phyloP scores from a whole-genome alignment of 192 early-diverging fungal genomes.

The Gonapodya sp. region DNA sequence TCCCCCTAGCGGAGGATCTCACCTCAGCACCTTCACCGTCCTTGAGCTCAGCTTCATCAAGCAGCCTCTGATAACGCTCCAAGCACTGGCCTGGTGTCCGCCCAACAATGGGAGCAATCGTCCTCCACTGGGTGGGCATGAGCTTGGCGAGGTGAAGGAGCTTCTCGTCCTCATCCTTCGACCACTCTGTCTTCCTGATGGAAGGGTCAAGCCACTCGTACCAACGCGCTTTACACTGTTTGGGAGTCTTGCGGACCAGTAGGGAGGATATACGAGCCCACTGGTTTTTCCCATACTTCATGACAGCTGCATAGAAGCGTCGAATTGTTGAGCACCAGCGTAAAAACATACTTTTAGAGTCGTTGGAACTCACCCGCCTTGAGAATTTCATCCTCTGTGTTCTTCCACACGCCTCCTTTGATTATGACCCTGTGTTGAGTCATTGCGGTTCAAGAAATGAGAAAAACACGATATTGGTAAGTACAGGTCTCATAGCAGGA shows the following conservation, averaged over 20 bases:
- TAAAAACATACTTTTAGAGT: slow-evolving; percentile 14
- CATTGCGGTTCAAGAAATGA: too few relatives aligned
- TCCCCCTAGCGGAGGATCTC: too few relatives aligned
- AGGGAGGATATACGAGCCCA: slow-evolving; percentile 97
- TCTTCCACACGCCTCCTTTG: slow-evolving; percentile 93
- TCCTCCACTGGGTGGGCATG: slow-evolving; percentile 99
- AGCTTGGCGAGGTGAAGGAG: slow-evolving; percentile 92
- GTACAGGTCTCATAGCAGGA: too few relatives aligned
- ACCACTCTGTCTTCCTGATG: slow-evolving; percentile 99
- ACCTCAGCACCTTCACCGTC: slow-evolving; percentile 42
- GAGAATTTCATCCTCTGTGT: slow-evolving; percentile 97
- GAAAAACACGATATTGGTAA: too few relatives aligned
- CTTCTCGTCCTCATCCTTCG: slow-evolving; percentile 97
- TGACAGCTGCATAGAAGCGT: slow-evolving; percentile 69
- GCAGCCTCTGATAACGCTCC: slow-evolving; percentile 85
- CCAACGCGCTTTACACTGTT: slow-evolving; percentile 99
- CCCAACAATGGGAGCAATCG: slow-evolving; percentile 96
- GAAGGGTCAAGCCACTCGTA: slow-evolving; percentile 98
- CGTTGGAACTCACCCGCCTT: slow-evolving; percentile 27
- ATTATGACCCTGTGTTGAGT: neutral
- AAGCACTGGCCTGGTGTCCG: slow-evolving; percentile 93
- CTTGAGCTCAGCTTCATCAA: slow-evolving; percentile 91
- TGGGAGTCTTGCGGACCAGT: slow-evolving; percentile 87
- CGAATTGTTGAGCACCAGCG: neutral
- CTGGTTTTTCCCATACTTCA: slow-evolving; percentile 99